These are phyloP conservation scores for Gilbertella persicaria DNA, from an alignment of 371 early-diverging fungal genomes.

Conservation along the genomic window DNA sequence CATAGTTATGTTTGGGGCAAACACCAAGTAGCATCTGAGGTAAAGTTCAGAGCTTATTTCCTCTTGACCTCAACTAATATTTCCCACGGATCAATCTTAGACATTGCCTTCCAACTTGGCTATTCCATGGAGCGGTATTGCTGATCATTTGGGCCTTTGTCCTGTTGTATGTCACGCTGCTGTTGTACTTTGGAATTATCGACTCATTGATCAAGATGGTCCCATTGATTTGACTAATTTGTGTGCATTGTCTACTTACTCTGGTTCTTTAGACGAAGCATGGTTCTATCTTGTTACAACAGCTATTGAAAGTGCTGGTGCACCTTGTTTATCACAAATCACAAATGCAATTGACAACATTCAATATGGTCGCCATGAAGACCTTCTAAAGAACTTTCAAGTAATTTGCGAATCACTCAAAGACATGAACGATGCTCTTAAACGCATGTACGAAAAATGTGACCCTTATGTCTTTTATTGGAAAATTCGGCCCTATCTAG, in stretches of 20 bases:
- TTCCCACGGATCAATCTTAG: conserved; percentile 45
- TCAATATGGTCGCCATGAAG: conserved; percentile 51
- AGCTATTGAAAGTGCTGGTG: conserved; percentile 89
- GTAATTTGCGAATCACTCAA: conserved; percentile 59
- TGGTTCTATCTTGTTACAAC: conserved; percentile 96
- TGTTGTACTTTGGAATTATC: conserved; percentile 90
- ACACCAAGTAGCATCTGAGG: conserved; percentile 75
- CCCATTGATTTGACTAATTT: conserved; percentile 80
- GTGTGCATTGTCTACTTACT: conserved; percentile 79
- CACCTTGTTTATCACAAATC: conserved; percentile 72
- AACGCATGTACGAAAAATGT: conserved; percentile 90
- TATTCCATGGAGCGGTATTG: conserved; percentile 81
- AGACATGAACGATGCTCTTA: conserved; percentile 65
- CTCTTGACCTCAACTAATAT: conserved; percentile 10
- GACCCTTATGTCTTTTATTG: conserved; percentile 96
- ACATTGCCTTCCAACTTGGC: conserved; percentile 80
- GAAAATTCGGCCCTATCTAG: conserved; percentile 89
- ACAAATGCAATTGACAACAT: conserved; percentile 58
- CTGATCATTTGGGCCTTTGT: conserved; percentile 80
- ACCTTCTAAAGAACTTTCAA: conserved; percentile 53
- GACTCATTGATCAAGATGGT: conserved; percentile 72
- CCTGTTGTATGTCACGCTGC: conserved; percentile 90
- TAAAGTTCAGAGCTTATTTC: conserved; percentile 21
- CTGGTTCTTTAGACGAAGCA: conserved; percentile 90
- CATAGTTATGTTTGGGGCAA: conserved; percentile 94